Evolutionary conservation across 2,329 filamentous ascomycete species (phyloP).

Genomic region (Aureobasidium uvarum): DNA sequence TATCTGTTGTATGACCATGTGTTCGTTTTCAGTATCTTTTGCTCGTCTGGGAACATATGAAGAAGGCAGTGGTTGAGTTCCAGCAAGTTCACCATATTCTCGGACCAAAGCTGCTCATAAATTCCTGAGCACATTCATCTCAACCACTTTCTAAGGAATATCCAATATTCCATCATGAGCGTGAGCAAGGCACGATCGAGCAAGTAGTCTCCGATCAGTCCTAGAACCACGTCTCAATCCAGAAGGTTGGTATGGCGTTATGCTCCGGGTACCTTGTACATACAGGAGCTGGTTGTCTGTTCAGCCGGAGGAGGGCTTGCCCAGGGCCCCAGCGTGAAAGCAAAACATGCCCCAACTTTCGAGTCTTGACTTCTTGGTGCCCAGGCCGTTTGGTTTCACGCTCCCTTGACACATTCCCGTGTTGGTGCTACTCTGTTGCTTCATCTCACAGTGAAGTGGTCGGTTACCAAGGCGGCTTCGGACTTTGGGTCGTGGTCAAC

Average conservation of each 20-base stretch:
- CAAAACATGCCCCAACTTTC: not conserved
- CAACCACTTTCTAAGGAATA: not conserved
- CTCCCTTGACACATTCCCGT: slow-evolving; percentile 15
- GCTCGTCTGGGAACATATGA: too few species aligned
- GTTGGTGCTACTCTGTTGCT: not conserved
- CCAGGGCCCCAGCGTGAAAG: not conserved
- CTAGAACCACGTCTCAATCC: not conserved
- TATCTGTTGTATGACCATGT: not conserved
- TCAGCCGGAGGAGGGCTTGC: not conserved
- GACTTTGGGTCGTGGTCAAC: not conserved
- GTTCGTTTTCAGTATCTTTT: not conserved
- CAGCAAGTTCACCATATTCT: not conserved
- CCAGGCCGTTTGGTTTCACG: slow-evolving; percentile 20
- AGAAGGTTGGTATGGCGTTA: not conserved
- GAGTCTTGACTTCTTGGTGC: slow-evolving; percentile 15
- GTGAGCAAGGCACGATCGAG: too few species aligned
- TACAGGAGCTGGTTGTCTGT: not conserved
- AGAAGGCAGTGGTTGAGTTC: not conserved
- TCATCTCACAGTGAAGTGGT: not conserved
- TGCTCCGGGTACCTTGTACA: slow-evolving; percentile 5
- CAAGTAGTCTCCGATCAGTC: not conserved
- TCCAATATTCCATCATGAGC: not conserved
- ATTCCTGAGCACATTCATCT: not conserved
- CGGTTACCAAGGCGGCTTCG: not conserved
- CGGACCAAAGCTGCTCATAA: not conserved